Base-by-base conservation (phyloP, 2,329 filamentous ascomycete genomes). In the Penicillium sp. region DNA sequence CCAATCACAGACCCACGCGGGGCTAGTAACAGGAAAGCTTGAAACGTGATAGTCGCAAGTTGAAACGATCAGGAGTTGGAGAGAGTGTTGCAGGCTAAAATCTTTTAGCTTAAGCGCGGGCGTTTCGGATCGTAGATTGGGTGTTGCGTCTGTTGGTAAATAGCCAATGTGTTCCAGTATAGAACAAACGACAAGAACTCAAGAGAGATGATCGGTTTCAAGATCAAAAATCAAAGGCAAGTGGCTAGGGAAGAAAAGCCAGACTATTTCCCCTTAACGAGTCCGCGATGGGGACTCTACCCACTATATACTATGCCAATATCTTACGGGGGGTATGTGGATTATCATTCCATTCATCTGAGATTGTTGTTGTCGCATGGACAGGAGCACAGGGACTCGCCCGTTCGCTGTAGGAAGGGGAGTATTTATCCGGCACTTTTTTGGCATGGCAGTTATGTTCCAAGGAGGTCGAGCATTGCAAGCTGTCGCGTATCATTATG, bases 311-410 rank as follows among this genome's bases (percentile, higher is more conserved):
- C 33, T 29, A 22, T 22, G 16, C 36, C 18, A 31, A 30, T 35
- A n/a, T 25, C 41, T 25, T 14, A 50, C 54, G 48, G 44, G 55
- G 49, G 55, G 53, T 41, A 50, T 53, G 49, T 37, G 40, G 46
- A 53, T 53, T 47, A 35, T 52, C 58, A 59, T 59, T 60, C 58
- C 53, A 42, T 42, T 19, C 43, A 54, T 56, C 46, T 52, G 10
- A 41, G 35, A 46, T 40, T 34, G 34, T 49, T 47, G 25, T 22
- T 27, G 46, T 53, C 54, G 54, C 52, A 57, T 57, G 52, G 52
- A 36, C 45, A 41, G n/a, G n/a, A n/a, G 22, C 22, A 25, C 22
- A 40, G 22, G 30, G 41, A 37, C 40, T 25, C 19, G 19, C 19
- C 19, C 22, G 22, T 7, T 2, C 7, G 8, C 22, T 25, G 22